Percentiles rank a stretch among this genome's conserved stretches.
Conservation (phyloP, 768 basidiomycete species). For the Serendipita sp. region DNA sequence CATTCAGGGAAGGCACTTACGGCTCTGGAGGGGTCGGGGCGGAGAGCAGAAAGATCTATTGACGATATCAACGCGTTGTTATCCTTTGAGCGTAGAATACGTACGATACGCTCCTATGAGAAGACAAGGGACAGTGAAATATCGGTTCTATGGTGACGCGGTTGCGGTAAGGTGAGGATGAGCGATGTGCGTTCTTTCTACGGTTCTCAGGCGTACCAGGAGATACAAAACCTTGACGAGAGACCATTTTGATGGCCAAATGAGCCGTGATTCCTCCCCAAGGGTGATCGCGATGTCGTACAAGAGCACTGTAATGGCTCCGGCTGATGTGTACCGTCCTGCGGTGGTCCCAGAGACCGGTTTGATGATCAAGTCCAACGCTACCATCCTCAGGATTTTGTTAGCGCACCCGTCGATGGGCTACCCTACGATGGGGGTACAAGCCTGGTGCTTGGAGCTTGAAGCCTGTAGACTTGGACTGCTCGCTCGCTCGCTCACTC, state of each 20-base stretch:
- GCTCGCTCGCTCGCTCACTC: no score
- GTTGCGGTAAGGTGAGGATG: background rate
- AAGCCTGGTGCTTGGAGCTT: no score
- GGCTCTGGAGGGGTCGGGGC: background rate
- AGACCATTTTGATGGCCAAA: background rate
- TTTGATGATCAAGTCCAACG: no score
- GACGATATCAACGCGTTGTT: background rate
- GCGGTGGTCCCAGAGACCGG: no score
- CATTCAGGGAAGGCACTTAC: background rate
- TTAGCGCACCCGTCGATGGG: no score
- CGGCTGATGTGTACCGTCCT: background rate
- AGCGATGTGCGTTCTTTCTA: background rate
- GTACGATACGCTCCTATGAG: background rate
- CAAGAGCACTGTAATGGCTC: background rate
- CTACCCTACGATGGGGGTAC: no score
- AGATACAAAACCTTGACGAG: slow-evolving; percentile 4
- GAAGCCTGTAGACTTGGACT: no score
- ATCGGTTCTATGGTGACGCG: slow-evolving; percentile 1
- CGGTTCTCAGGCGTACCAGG: background rate
- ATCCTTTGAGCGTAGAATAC: background rate
- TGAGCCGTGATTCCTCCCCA: background rate
- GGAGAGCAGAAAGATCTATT: background rate
- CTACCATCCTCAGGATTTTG: no score
- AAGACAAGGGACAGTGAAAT: background rate
- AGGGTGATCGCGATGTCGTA: background rate